Conservation (phyloP, 305 asterid genomes). For the Petunia hybrid region DNA sequence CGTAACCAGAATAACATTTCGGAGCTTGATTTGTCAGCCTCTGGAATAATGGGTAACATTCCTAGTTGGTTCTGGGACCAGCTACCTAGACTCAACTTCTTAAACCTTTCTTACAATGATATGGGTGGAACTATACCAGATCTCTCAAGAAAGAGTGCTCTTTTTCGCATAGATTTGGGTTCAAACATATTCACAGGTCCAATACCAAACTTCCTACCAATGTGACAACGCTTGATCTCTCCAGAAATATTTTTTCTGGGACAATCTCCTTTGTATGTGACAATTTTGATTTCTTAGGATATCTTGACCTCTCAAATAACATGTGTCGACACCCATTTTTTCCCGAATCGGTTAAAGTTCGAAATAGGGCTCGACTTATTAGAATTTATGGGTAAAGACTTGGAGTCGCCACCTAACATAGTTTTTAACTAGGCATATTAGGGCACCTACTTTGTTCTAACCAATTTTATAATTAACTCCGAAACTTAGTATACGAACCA, state of each 20-base stretch:
- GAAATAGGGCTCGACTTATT: no score
- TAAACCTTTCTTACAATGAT: constrained; percentile 35
- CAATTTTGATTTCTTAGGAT: not conserved
- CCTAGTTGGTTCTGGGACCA: constrained; percentile 37
- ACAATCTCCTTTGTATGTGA: constrained; percentile 25
- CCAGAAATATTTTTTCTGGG: constrained; percentile 35
- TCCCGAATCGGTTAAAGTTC: no score
- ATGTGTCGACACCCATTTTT: no score
- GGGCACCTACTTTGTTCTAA: not conserved
- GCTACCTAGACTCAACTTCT: constrained; percentile 9
- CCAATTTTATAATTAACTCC: no score
- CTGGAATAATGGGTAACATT: constrained; percentile 33
- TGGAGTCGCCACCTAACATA: no score
- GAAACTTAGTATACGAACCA: no score
- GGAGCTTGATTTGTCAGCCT: constrained; percentile 35
- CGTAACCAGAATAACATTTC: constrained; percentile 28
- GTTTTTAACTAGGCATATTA: no score
- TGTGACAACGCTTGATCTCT: constrained; percentile 28
- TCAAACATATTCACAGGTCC: constrained; percentile 38
- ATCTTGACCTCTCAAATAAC: constrained; percentile 42
- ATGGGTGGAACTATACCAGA: constrained; percentile 37
- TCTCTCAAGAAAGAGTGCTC: not conserved
- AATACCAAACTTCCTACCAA: constrained; percentile 31
- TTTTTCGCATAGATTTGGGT: constrained; percentile 30
- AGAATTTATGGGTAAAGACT: no score